Percentiles rank a stretch among this genome's conserved stretches.
These are phyloP conservation scores for Arthrobotrys entomopaga DNA, from an alignment of 2,329 filamentous ascomycete genomes.

Conservation along the genomic window DNA sequence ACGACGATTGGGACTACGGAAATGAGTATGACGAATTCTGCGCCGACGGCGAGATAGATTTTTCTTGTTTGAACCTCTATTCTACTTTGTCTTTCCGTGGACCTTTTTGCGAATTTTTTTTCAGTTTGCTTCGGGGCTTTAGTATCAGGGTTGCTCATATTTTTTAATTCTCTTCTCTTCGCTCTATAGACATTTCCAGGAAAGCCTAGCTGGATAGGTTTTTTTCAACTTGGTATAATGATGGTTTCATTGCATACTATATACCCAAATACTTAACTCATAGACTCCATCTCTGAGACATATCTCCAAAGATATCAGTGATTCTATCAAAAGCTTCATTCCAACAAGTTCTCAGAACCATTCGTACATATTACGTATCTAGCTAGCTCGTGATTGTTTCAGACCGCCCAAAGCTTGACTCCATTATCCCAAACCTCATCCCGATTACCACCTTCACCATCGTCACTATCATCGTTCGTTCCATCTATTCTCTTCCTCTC, in stretches of 20 bases:
- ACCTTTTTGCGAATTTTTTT: too few species aligned
- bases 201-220: neutral
- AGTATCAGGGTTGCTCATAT: too few species aligned
- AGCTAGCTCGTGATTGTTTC: neutral
- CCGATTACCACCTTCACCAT: neutral
- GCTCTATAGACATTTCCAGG: neutral
- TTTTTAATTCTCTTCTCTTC: too few species aligned
- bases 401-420: constrained; percentile 29
- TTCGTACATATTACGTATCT: too few species aligned
- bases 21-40: constrained; percentile 34
- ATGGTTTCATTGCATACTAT: too few species aligned
- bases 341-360: too few species aligned
- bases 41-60: constrained; percentile 15
- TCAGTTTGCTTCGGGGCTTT: too few species aligned
- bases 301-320: too few species aligned
- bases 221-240: too few species aligned
- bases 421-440: constrained; percentile 38
- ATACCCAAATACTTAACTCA: too few species aligned
- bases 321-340: too few species aligned
- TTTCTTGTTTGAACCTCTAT: neutral
- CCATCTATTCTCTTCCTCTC: constrained; percentile 49
- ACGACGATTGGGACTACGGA: constrained; percentile 23
- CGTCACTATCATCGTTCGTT: neutral
- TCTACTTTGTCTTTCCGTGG: neutral
- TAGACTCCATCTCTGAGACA: too few species aligned